Base-by-base conservation (phyloP, 164 flowering plant genomes). In the Saururus chinensis region DNA sequence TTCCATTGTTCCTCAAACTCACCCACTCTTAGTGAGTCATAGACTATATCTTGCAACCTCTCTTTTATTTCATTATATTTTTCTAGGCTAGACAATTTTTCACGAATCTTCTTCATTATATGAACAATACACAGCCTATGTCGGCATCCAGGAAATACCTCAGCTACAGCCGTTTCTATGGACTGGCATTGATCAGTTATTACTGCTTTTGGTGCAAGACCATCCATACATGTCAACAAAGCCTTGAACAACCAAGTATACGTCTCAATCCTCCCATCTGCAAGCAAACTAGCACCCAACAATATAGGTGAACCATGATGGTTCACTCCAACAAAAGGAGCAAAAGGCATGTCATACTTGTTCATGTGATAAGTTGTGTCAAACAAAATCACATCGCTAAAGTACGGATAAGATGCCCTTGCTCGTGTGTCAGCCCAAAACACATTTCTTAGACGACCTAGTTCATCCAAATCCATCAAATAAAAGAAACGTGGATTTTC, bases 1-100 rank as follows among this genome's bases (percentile, higher is more conserved):
- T 23, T 41, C 70, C 70, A 67, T 23, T 37, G 21, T 53, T 57
- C 24, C 42, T 67, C 60, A 45, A 67, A 61, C 45, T 67, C 64
- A 40, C 61, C 53, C 25, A 24, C 59, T 45, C 42, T 55, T 23
- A 51, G 55, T 24, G 64, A 20, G 45, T 51, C 41, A 21, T 55
- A 37, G 21, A 67, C 55, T 51, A 49, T 52, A 14, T 61, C 61
- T 24, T 26, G 35, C n/a, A 67, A 61, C 22, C 54, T 54, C 54
- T 53, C 55, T 52, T 45, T 67, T 51, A 67, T 55, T 40, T n/a
- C 52, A 41, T 40, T 54, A 23, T 21, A 25, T 49, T 40, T 30
- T 19, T 14, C 41, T 40, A 67, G 30, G 25, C 30, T 26, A 25
- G 40, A 45, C 55, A 67, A 19, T 51, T 60, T 48, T 16, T 60